Conservation (phyloP, 1,284 basidiomycete genomes). For the Tetrapyrgos nigripes region DNA sequence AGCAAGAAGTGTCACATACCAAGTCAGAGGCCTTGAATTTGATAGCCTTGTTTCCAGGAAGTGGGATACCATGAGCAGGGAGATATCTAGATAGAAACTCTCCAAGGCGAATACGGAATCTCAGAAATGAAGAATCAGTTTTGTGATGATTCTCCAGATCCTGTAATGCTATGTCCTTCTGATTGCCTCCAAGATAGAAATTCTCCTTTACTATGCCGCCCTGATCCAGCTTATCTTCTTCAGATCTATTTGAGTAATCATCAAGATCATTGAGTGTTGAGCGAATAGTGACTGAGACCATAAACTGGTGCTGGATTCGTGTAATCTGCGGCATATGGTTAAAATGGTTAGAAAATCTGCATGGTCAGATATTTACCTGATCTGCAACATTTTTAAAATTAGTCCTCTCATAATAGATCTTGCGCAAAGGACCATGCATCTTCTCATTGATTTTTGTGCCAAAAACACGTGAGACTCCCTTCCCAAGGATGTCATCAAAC, state of each 20-base stretch:
- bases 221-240: neutral
- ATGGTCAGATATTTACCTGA: conserved; percentile 11
- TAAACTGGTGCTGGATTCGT: conserved; percentile 23
- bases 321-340: conserved; percentile 27
- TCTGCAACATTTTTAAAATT: conserved; percentile 14
- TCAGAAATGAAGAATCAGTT: conserved; percentile 14
- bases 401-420: conserved; percentile 11
- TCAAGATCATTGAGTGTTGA: conserved; percentile 22
- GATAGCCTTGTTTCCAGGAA: conserved; percentile 18
- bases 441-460: conserved; percentile 29
- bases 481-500: conserved; percentile 26
- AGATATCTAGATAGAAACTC: conserved; percentile 26
- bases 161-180: conserved; percentile 17
- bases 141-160: neutral
- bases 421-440: conserved; percentile 17
- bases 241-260: neutral
- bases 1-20: neutral
- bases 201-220: neutral
- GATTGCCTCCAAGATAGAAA: no score
- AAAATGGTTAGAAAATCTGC: neutral
- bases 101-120: conserved; percentile 25
- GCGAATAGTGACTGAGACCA: conserved; percentile 21
- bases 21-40: conserved; percentile 15
- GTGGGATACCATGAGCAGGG: conserved; percentile 12
- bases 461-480: conserved; percentile 24